A percentile compares a stretch with the other conserved stretches of the same genome.
These are phyloP conservation scores for Suillus cothurnatus DNA, from an alignment of 768 basidiomycete species.

Conservation along the genomic window DNA sequence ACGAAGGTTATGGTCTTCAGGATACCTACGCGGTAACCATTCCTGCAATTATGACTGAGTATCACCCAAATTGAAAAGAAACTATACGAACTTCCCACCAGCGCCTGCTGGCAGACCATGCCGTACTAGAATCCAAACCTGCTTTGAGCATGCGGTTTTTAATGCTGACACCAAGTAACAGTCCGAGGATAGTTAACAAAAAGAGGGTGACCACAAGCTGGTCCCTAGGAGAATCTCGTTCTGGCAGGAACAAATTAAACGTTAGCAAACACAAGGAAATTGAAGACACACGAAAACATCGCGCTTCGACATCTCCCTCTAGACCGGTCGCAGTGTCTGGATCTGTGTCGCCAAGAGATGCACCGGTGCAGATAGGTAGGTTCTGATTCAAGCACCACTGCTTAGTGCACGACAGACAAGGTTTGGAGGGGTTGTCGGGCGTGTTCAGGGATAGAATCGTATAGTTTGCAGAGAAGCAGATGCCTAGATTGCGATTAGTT, in stretches of 20 bases:
- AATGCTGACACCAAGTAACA: slow-evolving; percentile 82
- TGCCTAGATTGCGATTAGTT: slow-evolving; percentile 53
- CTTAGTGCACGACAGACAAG: slow-evolving; percentile 91
- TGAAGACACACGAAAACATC: slow-evolving; percentile 85
- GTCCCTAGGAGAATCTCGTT: slow-evolving; percentile 94
- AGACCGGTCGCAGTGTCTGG: slow-evolving; percentile 93
- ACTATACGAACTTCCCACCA: slow-evolving; percentile 81
- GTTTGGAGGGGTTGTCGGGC: slow-evolving; percentile 85
- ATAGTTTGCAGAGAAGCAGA: slow-evolving; percentile 88
- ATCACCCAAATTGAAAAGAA: slow-evolving; percentile 14
- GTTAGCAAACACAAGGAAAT: slow-evolving; percentile 29
- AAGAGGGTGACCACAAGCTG: slow-evolving; percentile 92
- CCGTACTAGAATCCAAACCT: slow-evolving; percentile 62
- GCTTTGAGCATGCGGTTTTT: slow-evolving; percentile 82
- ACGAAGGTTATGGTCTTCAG: slow-evolving; percentile 54
- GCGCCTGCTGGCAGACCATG: slow-evolving; percentile 63
- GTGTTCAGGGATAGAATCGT: slow-evolving; percentile 79
- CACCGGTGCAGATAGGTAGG: slow-evolving; percentile 78
- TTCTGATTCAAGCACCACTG: slow-evolving; percentile 96
- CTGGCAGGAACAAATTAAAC: slow-evolving; percentile 42
- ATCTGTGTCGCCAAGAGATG: slow-evolving; percentile 82
- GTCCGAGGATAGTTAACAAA: slow-evolving; percentile 82
- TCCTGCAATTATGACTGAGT: slow-evolving; percentile 24
- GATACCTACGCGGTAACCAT: slow-evolving; percentile 51
- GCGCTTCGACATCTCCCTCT: slow-evolving; percentile 93